Conservation (phyloP, 2,329 filamentous ascomycete species). For the Pestalotiopsis fici region DNA sequence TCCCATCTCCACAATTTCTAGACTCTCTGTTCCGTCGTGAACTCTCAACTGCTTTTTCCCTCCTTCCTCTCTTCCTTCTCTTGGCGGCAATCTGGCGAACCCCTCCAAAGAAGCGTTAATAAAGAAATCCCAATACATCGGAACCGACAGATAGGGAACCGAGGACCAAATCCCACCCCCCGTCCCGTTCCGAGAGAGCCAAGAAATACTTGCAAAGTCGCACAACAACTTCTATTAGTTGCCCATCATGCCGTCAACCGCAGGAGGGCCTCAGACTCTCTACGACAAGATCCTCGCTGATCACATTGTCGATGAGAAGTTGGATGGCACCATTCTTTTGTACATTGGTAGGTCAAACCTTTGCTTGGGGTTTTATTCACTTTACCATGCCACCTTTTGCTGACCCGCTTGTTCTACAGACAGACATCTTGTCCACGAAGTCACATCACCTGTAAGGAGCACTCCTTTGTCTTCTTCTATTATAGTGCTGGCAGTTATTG, state of each 20-base stretch:
- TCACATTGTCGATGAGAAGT: conserved; percentile 94
- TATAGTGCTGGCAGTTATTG: neutral
- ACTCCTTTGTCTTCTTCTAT: neutral
- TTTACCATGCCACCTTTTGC: neutral
- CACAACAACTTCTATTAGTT: neutral
- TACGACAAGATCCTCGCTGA: conserved; percentile 97
- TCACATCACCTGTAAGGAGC: conserved; percentile 72
- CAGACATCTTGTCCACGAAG: conserved; percentile 95
- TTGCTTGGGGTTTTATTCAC: neutral
- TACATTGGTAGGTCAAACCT: conserved; percentile 76
- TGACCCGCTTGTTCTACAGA: conserved; percentile 49
- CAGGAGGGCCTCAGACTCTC: conserved; percentile 75
- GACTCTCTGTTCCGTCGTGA: neutral
- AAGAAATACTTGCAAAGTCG: neutral
- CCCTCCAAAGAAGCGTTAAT: neutral
- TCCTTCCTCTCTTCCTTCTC: neutral
- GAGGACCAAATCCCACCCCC: too few species aligned
- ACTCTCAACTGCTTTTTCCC: neutral
- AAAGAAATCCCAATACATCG: neutral
- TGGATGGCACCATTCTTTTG: conserved; percentile 87
- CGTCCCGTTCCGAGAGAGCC: neutral
- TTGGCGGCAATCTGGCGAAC: neutral
- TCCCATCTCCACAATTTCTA: neutral
- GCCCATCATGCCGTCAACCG: conserved; percentile 72
- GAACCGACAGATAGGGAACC: neutral